Percentiles rank a stretch among this genome's conserved stretches.
Conservation (phyloP, 495 filamentous ascomycete genomes). For the Sabuloglossum arenarium region DNA sequence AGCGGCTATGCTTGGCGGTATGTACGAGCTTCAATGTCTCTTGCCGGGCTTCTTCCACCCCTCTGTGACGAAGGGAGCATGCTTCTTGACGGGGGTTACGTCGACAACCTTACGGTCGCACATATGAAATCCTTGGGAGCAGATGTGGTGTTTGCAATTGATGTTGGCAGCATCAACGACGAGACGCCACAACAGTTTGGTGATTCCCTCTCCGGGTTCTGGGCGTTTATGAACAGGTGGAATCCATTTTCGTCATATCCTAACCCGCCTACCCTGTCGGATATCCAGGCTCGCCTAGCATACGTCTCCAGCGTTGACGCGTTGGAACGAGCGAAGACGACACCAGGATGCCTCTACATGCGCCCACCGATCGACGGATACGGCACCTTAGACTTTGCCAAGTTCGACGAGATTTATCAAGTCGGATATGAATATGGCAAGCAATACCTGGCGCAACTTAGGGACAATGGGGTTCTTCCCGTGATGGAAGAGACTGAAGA, state of each 20-base stretch:
- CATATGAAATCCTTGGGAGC: conserved; percentile 92
- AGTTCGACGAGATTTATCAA: conserved; percentile 90
- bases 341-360: conserved; percentile 82
- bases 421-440: conserved; percentile 74
- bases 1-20: conserved; percentile 95
- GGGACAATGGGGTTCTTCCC: conserved; percentile 53
- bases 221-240: conserved; percentile 88
- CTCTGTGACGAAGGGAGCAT: conserved; percentile 93
- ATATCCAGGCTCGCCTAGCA: conserved; percentile 85
- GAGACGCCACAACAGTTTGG: conserved; percentile 77
- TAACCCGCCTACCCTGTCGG: conserved; percentile 84
- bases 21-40: conserved; percentile 84
- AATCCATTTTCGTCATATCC: conserved; percentile 74
- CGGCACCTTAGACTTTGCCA: conserved; percentile 86
- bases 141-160: conserved; percentile 85
- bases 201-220: conserved; percentile 85
- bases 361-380: conserved; percentile 84
- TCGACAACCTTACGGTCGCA: conserved; percentile 90
- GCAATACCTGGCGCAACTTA: conserved; percentile 49
- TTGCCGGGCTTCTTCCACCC: conserved; percentile 80
- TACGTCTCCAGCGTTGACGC: conserved; percentile 90
- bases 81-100: conserved; percentile 89
- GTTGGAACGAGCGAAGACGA: conserved; percentile 76
- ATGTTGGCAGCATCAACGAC: conserved; percentile 83
- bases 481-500: conserved; percentile 58